These are phyloP conservation scores for Globisporangium yorkense DNA, from an alignment of 352 stramenopile species.

Conservation along the genomic window DNA sequence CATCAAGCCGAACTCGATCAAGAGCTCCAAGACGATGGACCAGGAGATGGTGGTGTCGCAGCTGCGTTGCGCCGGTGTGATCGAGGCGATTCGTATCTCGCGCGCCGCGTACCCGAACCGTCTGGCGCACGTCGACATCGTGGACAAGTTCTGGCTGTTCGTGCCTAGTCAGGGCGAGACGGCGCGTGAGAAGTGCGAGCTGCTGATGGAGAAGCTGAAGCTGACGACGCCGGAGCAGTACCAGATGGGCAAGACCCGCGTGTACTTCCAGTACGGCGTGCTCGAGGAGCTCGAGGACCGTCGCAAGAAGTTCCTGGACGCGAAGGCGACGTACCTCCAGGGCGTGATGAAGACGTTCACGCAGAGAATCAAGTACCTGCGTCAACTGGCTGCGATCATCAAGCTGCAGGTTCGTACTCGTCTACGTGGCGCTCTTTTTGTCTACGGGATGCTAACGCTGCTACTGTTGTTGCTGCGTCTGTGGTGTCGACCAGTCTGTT, in stretches of 20 bases:
- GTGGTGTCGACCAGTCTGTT: conserved; percentile 31
- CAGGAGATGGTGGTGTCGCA: conserved; percentile 94
- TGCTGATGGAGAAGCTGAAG: conserved; percentile 83
- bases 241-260: conserved; percentile 82
- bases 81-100: conserved; percentile 98
- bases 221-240: conserved; percentile 64
- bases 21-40: conserved; percentile 88
- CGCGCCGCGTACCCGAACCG: conserved; percentile 97
- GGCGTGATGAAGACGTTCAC: conserved; percentile 77
- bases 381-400: conserved; percentile 69
- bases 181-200: conserved; percentile 58
- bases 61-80: conserved; percentile 96
- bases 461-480: not conserved
- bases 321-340: conserved; percentile 75
- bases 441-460: not conserved
- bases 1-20: conserved; percentile 98
- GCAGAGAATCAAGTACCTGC: conserved; percentile 71
- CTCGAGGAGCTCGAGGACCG: conserved; percentile 83
- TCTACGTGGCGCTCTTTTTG: not conserved
- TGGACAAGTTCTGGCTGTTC: conserved; percentile 84
- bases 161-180: conserved; percentile 54
- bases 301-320: conserved; percentile 84
- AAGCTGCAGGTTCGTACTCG: conserved; percentile 50
- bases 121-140: conserved; percentile 84
- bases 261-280: conserved; percentile 85